Conservation (phyloP, 768 basidiomycete species). For the Cystofilobasidium ferigula region DNA sequence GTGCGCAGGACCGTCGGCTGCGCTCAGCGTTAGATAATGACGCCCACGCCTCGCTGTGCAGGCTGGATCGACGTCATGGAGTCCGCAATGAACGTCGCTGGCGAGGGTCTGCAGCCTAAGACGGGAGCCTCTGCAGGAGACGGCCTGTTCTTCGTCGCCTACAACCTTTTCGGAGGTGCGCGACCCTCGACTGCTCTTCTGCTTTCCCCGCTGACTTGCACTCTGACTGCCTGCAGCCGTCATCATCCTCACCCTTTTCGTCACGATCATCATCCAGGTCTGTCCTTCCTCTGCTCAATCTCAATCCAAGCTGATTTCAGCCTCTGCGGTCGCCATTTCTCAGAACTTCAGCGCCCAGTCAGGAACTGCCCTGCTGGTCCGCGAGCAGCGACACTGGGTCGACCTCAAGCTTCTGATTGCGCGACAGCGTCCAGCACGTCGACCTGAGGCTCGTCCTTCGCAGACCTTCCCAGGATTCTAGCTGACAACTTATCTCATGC, state of each 20-base stretch:
- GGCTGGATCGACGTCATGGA: conserved; percentile 94
- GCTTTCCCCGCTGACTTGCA: not conserved
- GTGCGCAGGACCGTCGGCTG: not conserved
- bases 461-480: not conserved
- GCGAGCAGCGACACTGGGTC: conserved; percentile 81
- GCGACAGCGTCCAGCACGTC: conserved; percentile 51
- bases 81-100: conserved; percentile 66
- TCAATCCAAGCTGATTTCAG: too few species aligned
- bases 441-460: conserved; percentile 44
- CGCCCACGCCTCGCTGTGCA: too few species aligned
- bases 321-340: too few species aligned
- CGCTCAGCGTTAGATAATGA: not conserved
- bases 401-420: conserved; percentile 82
- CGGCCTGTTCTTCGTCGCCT: conserved; percentile 80
- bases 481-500: too few species aligned
- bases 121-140: conserved; percentile 66
- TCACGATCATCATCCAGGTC: conserved; percentile 73
- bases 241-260: conserved; percentile 58
- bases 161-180: conserved; percentile 59
- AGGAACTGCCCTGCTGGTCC: conserved; percentile 72
- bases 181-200: not conserved
- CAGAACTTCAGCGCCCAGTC: conserved; percentile 79
- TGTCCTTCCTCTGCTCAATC: too few species aligned
- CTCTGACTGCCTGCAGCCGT: conserved; percentile 50
- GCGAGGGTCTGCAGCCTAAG: conserved; percentile 55